phyloP scores from a whole-genome alignment of 2,329 filamentous ascomycete species.

The Claviceps citrina region DNA sequence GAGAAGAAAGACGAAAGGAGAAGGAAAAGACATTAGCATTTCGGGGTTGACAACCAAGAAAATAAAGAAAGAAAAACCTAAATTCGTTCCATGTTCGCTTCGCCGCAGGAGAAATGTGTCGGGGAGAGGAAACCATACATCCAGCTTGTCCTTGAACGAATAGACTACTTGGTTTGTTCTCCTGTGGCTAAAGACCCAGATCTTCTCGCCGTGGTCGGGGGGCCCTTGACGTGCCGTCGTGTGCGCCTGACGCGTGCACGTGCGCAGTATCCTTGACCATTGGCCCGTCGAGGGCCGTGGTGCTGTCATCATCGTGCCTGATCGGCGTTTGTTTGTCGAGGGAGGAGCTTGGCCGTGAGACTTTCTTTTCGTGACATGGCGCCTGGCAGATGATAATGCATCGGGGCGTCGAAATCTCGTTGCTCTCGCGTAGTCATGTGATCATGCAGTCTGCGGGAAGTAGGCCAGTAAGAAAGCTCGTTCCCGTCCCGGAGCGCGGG shows the following conservation, averaged over 20 bases:
- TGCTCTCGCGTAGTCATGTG: neutral
- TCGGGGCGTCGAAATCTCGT: too few relatives aligned
- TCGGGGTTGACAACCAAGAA: too few relatives aligned
- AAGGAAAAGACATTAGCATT: neutral
- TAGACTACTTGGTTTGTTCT: slow-evolving; percentile 36
- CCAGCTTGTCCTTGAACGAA: slow-evolving; percentile 29
- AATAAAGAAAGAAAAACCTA: too few relatives aligned
- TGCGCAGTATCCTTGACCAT: slow-evolving; percentile 27
- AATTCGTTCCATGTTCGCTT: too few relatives aligned
- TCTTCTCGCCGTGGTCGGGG: slow-evolving; percentile 35
- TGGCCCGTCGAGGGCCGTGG: slow-evolving; percentile 22
- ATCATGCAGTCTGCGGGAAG: too few relatives aligned
- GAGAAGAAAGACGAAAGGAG: neutral
- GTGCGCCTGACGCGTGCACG: slow-evolving; percentile 26
- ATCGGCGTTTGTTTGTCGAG: slow-evolving; percentile 7
- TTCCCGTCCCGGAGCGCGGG: too few relatives aligned
- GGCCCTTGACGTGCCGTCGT: slow-evolving; percentile 11
- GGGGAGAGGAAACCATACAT: slow-evolving; percentile 22
- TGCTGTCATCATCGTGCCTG: slow-evolving; percentile 23
- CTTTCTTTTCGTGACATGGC: too few relatives aligned
- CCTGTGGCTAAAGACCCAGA: slow-evolving; percentile 40
- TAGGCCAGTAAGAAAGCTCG: too few relatives aligned
- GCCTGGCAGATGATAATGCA: too few relatives aligned
- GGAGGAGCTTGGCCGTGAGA: too few relatives aligned
- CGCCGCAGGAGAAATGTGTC: neutral